Evolutionary conservation across 257 asterid species (phyloP), one percentile per base, ranked within the genome.

Genomic region (Paraleonurus japonicus): DNA sequence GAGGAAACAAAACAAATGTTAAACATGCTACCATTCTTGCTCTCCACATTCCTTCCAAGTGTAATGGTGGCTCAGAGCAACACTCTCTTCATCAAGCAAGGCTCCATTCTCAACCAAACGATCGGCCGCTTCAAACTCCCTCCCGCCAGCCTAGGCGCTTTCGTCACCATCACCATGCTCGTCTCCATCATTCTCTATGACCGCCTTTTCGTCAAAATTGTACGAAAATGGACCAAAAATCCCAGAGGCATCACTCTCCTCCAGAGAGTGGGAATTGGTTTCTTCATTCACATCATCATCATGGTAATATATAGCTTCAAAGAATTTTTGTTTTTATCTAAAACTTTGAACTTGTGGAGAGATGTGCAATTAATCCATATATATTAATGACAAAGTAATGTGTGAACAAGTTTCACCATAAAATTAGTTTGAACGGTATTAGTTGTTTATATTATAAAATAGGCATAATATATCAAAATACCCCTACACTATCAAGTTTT

Each of bases 171-270:
- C 28, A 68, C 82, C 15, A 82, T 84, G 85, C 77, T 85, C 20
- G 12, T 43, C 23, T 77, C 75, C 67, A 47, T 80, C 11, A 61
- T 71, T 0, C 32, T 85, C 15, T 82, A 82, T 16, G 90, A 82
- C 26, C 82, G 84, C 0, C 69, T 82, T 0, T 72, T 85, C 2
- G 85, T 85, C 13, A 78, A 72, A 19, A 8, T 78, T 4, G 7
- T 68, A 0, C 61, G 71, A 13, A 75, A 54, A 66, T 82, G 75
- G 81, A 85, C 85, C 0, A 76, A 81, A 19, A 82, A 85, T 26
- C 85, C 86, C 0, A 73, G 86, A 65, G 89, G 89, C 19, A 81
- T 84, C 71, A 81, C 80, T 23, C 83, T 79, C 28, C 72, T 84
- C 17, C 89, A 84, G 15, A 63, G 89, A 65, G 16, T 84, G 30